phyloP scores from a whole-genome alignment of 441 rosid species.

The Pelargonium citronellum region DNA sequence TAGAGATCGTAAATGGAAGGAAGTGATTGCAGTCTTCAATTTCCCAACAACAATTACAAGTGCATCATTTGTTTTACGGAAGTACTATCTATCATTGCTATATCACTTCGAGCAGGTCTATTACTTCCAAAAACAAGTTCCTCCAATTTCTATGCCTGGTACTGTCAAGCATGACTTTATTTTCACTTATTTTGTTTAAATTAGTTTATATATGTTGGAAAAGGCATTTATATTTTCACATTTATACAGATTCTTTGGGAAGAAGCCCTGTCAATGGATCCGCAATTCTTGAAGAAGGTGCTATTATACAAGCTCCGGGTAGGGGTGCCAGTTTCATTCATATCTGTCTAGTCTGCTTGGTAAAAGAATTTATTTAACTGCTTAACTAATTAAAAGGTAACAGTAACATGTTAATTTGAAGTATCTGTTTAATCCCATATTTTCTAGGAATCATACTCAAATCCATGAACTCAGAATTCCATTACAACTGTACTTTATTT shows the following conservation, averaged over 20 bases:
- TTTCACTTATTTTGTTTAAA: slow-evolving; percentile 1
- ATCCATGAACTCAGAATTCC: too few species aligned
- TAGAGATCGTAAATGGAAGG: slow-evolving; percentile 78
- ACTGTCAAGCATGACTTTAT: slow-evolving; percentile 13
- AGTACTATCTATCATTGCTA: slow-evolving; percentile 62
- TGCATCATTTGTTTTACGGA: slow-evolving; percentile 78
- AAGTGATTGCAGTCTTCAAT: slow-evolving; percentile 59
- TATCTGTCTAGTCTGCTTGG: too few species aligned
- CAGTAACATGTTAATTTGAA: too few species aligned
- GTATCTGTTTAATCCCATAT: too few species aligned
- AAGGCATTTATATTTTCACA: slow-evolving; percentile 4
- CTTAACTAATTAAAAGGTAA: too few species aligned
- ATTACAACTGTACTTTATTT: too few species aligned
- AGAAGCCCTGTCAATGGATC: slow-evolving; percentile 33
- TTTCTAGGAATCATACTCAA: too few species aligned
- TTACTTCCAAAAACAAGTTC: slow-evolving; percentile 43
- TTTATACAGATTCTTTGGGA: slow-evolving; percentile 26
- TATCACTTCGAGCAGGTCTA: slow-evolving; percentile 67
- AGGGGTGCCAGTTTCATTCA: slow-evolving; percentile 9
- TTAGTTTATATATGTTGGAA: not conserved
- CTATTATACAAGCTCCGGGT: slow-evolving; percentile 23
- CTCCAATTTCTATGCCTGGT: slow-evolving; percentile 47
- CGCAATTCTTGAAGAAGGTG: slow-evolving; percentile 26
- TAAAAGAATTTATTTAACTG: too few species aligned
- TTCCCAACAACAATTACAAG: slow-evolving; percentile 84